Evolutionary conservation across 305 asterid genomes (phyloP).

Genomic region (Vinca major): DNA sequence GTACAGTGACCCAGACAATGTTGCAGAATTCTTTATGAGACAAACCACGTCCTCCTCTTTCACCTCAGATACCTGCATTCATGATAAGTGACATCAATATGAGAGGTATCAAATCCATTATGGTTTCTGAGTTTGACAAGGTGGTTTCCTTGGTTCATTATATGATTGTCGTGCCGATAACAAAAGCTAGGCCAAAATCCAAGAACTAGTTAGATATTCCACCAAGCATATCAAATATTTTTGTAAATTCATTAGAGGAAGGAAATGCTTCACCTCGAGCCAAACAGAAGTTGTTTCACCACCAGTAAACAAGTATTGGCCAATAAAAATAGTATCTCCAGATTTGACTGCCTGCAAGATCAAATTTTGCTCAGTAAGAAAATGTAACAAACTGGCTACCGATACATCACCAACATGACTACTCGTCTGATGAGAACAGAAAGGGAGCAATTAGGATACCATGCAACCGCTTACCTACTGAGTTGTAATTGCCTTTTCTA

Average conservation of each 20-base stretch:
- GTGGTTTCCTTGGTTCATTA: neutral
- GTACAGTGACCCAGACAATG: constrained; percentile 65
- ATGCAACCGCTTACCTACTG: too few species aligned
- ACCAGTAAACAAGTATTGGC: constrained; percentile 86
- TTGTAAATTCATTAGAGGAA: neutral
- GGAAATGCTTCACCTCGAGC: constrained; percentile 51
- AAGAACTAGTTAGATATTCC: neutral
- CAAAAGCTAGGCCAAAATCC: neutral
- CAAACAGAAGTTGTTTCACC: constrained; percentile 79
- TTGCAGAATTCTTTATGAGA: constrained; percentile 67
- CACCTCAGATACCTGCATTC: constrained; percentile 63
- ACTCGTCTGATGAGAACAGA: neutral
- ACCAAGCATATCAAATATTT: neutral
- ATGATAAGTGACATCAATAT: constrained; percentile 13
- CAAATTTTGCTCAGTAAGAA: constrained; percentile 5
- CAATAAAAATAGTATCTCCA: constrained; percentile 80
- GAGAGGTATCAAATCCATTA: constrained; percentile 1
- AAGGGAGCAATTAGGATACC: neutral
- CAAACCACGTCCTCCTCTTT: constrained; percentile 76
- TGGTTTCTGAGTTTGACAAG: neutral
- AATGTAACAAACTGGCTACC: neutral
- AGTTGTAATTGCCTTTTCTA: too few species aligned
- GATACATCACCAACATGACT: neutral
- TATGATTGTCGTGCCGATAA: neutral
- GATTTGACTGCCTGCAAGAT: constrained; percentile 55